Evolutionary conservation across 345 rosid genomes (phyloP), one percentile per base, ranked within the genome.

Genomic region (Punica granatum): DNA sequence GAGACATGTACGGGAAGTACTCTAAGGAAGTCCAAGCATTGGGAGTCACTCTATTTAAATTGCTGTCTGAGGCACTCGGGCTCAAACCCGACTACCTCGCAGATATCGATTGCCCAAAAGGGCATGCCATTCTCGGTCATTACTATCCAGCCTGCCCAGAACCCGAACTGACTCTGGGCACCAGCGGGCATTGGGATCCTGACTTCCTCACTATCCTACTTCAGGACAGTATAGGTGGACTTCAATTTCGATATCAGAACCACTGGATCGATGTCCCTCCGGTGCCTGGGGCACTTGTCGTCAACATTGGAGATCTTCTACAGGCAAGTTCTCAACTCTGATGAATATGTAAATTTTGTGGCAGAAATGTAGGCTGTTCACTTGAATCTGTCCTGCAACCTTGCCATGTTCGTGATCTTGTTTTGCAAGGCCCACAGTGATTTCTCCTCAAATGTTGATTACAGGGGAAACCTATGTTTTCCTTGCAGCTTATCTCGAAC

Each of bases 131-230:
- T 68, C 67, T 88, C 25, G 25, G 79, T 51, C 88, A 86, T 71
- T 88, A 88, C 69, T 86, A 84, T 67, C 89, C 90, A 4, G 73
- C 82, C 0, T 88, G 94, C 66, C 94, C 90, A 0, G 80, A 82
- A 80, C 89, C 90, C 44, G 86, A 81, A 25, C 74, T 82, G 26
- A 81, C 94, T 32, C 18, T 84, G 48, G 90, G 90, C 67, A 65
- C 84, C 51, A 74, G 78, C 73, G 58, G 70, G 37, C 90, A 84
- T 33, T 36, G 84, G 0, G 94, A 84, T 65, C 65, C 28, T 67
- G 70, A 73, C 69, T 88, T 86, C 64, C 67, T 88, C 34, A 84
- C 87, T 0, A 70, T 86, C 25, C 87, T 88, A 34, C 84, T 86
- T 58, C 90, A 83, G 18, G 88, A 87, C 79, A 71, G 79, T 54